These are phyloP conservation scores for Debaryomyces sp. DNA, from an alignment of 1,139 yeast genomes.

Conservation along the genomic window DNA sequence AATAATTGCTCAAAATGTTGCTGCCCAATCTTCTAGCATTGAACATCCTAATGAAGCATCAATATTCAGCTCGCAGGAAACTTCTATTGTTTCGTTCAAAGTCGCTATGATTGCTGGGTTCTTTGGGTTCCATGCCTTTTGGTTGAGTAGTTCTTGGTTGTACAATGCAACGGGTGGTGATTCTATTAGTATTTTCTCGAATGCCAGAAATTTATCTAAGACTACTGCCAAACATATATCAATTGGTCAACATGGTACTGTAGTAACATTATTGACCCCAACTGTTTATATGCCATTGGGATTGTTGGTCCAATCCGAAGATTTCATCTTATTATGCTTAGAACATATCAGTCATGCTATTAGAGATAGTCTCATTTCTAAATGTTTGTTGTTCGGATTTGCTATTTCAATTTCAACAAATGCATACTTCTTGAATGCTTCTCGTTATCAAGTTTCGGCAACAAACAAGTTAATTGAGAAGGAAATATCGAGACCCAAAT, in stretches of 20 bases:
- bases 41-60: constrained; percentile 38
- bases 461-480: constrained; percentile 47
- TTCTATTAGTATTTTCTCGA: constrained; percentile 29
- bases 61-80: constrained; percentile 27
- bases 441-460: constrained; percentile 57
- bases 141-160: constrained; percentile 74
- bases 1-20: constrained; percentile 60
- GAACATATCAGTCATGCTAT: constrained; percentile 71
- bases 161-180: constrained; percentile 39
- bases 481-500: constrained; percentile 36
- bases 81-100: constrained; percentile 62
- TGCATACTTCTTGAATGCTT: constrained; percentile 78
- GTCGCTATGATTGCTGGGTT: constrained; percentile 69
- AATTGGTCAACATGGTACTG: constrained; percentile 50
- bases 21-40: constrained; percentile 61
- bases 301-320: constrained; percentile 66
- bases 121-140: constrained; percentile 73
- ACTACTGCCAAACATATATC: constrained; percentile 45
- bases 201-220: constrained; percentile 38
- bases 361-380: constrained; percentile 79
- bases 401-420: constrained; percentile 79
- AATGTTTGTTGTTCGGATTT: constrained; percentile 72
- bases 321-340: constrained; percentile 53
- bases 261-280: constrained; percentile 70
- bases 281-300: constrained; percentile 73